A percentile compares a stretch with the other conserved stretches of the same genome.
Evolutionary conservation across 768 basidiomycete species (phyloP).

Genomic region (Phaeotremella skinneri): DNA sequence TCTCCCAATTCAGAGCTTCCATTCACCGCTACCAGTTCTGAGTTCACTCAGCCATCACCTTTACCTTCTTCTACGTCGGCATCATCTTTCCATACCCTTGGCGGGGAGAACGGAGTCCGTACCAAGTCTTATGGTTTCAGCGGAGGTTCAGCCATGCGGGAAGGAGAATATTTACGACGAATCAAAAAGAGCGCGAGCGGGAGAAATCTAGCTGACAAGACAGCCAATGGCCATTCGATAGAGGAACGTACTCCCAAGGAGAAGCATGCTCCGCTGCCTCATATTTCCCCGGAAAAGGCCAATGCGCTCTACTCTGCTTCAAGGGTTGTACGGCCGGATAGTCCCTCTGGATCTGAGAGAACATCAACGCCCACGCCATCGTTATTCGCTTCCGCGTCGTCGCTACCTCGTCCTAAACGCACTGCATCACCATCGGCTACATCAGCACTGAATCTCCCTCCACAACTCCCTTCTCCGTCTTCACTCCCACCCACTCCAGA

Average conservation of each 20-base stretch:
- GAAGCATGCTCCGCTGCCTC: constrained; percentile 7
- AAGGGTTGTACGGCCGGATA: constrained; percentile 3
- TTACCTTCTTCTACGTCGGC: constrained; percentile 38
- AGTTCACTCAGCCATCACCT: constrained; percentile 17
- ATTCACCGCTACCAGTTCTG: neutral
- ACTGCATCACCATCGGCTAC: constrained; percentile 9
- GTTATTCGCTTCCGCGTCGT: constrained; percentile 6
- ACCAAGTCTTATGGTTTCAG: constrained; percentile 44
- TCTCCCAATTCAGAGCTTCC: neutral
- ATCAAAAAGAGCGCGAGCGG: constrained; percentile 32
- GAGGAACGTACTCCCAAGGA: constrained; percentile 18
- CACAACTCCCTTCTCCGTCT: constrained; percentile 4
- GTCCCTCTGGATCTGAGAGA: constrained; percentile 17
- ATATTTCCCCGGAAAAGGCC: constrained; percentile 27
- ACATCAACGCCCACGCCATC: constrained; percentile 33
- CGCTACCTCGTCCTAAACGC: neutral
- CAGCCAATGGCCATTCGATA: constrained; percentile 15
- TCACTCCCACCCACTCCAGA: neutral
- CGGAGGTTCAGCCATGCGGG: constrained; percentile 33
- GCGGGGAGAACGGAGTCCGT: constrained; percentile 11
- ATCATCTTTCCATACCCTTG: constrained; percentile 35
- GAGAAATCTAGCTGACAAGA: too few species aligned
- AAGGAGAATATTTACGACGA: constrained; percentile 38
- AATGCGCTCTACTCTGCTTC: constrained; percentile 13
- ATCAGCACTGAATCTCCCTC: neutral